A percentile compares a stretch with the other conserved stretches of the same genome.
phyloP scores from a whole-genome alignment of 352 stramenopile genomes.

The Nannochloropsis limnetica region DNA sequence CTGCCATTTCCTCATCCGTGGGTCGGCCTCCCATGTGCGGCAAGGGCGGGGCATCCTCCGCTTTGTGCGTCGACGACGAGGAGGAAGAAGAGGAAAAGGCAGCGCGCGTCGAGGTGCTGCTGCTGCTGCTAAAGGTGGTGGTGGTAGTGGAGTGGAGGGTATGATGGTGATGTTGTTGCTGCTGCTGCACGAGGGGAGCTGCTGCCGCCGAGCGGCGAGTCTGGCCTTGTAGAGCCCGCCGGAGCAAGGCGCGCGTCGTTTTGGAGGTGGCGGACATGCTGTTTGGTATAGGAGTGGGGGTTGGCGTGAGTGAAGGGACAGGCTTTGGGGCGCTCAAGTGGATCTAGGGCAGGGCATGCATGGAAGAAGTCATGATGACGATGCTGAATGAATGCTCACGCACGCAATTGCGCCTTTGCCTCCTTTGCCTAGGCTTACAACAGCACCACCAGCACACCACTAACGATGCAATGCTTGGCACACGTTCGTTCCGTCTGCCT shows the following conservation, averaged over 20 bases:
- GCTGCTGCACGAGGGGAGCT: background rate
- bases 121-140: background rate
- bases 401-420: background rate
- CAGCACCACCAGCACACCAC: background rate
- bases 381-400: too few species aligned
- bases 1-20: conserved; percentile 9
- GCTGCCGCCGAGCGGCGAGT: background rate
- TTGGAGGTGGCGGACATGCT: background rate
- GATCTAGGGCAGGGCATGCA: background rate
- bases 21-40: conserved; percentile 12
- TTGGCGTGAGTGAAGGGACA: background rate
- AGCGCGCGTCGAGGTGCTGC: background rate
- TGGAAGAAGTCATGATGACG: background rate
- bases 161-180: background rate
- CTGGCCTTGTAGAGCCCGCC: background rate
- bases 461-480: background rate
- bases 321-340: background rate
- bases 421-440: background rate
- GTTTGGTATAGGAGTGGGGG: background rate
- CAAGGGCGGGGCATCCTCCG: background rate
- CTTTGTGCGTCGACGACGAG: background rate
- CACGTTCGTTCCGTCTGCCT: background rate
- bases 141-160: background rate
- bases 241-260: background rate
- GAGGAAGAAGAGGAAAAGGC: background rate